phyloP scores from a whole-genome alignment of 441 rosid genomes.

The Erodium texanum region DNA sequence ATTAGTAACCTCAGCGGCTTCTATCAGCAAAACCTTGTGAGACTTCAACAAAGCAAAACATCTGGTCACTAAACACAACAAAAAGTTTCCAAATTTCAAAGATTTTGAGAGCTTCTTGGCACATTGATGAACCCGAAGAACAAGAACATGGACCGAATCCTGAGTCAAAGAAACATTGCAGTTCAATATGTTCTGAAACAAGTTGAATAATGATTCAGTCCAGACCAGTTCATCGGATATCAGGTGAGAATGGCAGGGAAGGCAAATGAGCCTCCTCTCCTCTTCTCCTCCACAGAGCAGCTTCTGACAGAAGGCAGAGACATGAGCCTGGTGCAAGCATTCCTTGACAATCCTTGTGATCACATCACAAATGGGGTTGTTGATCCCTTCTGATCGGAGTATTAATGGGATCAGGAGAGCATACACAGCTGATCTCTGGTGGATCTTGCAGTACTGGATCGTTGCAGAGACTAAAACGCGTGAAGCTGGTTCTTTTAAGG shows the following conservation, averaged over 20 bases:
- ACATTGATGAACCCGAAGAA: slow-evolving; percentile 27
- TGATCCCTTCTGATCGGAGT: slow-evolving; percentile 49
- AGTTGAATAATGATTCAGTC: slow-evolving; percentile 59
- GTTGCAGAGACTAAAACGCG: slow-evolving; percentile 48
- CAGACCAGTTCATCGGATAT: slow-evolving; percentile 48
- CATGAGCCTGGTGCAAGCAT: slow-evolving; percentile 67
- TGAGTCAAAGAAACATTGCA: slow-evolving; percentile 44
- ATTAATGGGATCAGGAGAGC: slow-evolving; percentile 48
- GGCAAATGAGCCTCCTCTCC: slow-evolving; percentile 35
- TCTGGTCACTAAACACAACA: slow-evolving; percentile 43
- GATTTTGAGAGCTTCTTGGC: slow-evolving; percentile 48
- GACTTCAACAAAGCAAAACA: slow-evolving; percentile 35
- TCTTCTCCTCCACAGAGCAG: slow-evolving; percentile 43
- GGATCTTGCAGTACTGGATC: slow-evolving; percentile 55
- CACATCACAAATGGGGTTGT: slow-evolving; percentile 46
- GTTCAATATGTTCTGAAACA: slow-evolving; percentile 52
- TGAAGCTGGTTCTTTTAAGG: slow-evolving; percentile 46
- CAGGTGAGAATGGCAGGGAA: slow-evolving; percentile 47
- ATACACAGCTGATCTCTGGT: slow-evolving; percentile 55
- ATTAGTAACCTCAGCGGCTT: slow-evolving; percentile 50
- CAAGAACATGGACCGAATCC: slow-evolving; percentile 51
- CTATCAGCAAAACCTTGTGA: slow-evolving; percentile 38
- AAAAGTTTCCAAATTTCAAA: slow-evolving; percentile 60
- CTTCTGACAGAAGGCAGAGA: slow-evolving; percentile 62
- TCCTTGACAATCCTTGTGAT: slow-evolving; percentile 48